These are phyloP conservation scores for Scedosporium minutisporum DNA, from an alignment of 2,329 filamentous ascomycete species.

Conservation along the genomic window DNA sequence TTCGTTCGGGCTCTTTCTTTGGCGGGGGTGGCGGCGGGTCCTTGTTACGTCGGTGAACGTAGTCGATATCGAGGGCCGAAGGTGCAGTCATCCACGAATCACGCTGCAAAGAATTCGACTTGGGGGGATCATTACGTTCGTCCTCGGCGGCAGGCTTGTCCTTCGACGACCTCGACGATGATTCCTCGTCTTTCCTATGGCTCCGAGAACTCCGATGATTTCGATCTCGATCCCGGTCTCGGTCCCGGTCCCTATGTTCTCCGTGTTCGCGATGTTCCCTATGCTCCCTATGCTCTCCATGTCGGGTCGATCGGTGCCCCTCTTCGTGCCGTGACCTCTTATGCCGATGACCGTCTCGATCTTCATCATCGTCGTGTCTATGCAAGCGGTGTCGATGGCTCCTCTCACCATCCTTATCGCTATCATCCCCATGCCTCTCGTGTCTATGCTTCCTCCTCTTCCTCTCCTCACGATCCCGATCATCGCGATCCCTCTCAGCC, in stretches of 20 bases:
- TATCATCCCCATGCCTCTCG: constrained; percentile 13
- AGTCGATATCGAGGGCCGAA: constrained; percentile 73
- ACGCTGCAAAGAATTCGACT: constrained; percentile 41
- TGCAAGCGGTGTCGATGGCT: constrained; percentile 34
- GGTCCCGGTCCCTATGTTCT: constrained; percentile 17
- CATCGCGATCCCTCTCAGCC: constrained; percentile 34
- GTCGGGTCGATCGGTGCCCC: neutral
- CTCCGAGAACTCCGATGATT: constrained; percentile 24
- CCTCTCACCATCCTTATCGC: constrained; percentile 17
- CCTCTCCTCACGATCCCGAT: constrained; percentile 9
- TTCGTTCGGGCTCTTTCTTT: constrained; percentile 54
- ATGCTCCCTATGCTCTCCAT: constrained; percentile 3
- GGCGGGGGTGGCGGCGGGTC: constrained; percentile 43
- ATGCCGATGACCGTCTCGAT: constrained; percentile 20
- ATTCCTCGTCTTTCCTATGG: constrained; percentile 16
- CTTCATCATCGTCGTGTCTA: constrained; percentile 23
- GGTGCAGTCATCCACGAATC: constrained; percentile 95
- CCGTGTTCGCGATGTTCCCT: constrained; percentile 11
- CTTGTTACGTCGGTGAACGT: constrained; percentile 54
- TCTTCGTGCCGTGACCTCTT: constrained; percentile 5
- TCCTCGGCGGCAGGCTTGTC: constrained; percentile 29
- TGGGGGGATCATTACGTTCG: constrained; percentile 13
- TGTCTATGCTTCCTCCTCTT: constrained; percentile 22
- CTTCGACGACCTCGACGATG: constrained; percentile 28
- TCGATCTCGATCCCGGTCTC: constrained; percentile 16